Evolutionary conservation across 768 basidiomycete genomes (phyloP).

Genomic region (Tulasnella sp.): DNA sequence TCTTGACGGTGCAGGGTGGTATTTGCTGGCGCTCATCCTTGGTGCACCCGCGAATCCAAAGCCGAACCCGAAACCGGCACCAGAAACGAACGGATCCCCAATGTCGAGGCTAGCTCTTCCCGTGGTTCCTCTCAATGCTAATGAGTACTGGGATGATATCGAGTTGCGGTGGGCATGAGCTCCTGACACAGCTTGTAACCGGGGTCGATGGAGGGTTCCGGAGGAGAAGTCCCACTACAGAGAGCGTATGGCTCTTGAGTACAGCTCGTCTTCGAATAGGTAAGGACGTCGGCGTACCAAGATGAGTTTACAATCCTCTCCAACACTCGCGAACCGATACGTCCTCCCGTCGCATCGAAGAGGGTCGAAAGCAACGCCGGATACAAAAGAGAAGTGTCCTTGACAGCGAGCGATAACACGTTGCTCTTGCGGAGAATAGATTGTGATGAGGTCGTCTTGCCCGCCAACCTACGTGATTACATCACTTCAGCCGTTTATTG

Average conservation of each 20-base stretch:
- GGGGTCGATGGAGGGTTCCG: conserved; percentile 84
- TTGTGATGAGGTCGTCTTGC: conserved; percentile 92
- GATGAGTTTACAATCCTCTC: conserved; percentile 93
- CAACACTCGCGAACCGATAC: conserved; percentile 86
- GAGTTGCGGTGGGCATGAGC: conserved; percentile 71
- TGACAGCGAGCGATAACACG: conserved; percentile 93
- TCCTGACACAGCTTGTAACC: conserved; percentile 51
- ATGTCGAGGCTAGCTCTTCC: conserved; percentile 15
- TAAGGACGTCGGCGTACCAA: conserved; percentile 53
- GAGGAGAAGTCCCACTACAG: conserved; percentile 93
- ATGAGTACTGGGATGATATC: conserved; percentile 72
- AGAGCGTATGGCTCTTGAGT: background rate
- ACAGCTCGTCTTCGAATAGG: conserved; percentile 29
- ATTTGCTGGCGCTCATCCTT: conserved; percentile 37
- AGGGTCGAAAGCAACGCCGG: conserved; percentile 86
- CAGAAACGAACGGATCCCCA: conserved; percentile 23
- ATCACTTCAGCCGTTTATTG: background rate
- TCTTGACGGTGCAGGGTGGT: conserved; percentile 84
- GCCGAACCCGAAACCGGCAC: background rate
- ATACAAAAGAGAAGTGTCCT: conserved; percentile 94
- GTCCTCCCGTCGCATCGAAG: conserved; percentile 81
- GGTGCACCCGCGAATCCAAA: background rate
- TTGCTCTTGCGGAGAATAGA: conserved; percentile 92
- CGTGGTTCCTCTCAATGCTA: conserved; percentile 49
- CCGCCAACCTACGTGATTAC: conserved; percentile 68